These are phyloP conservation scores for Escallonia herrerae DNA, from an alignment of 129 eudicot species.

Conservation along the genomic window DNA sequence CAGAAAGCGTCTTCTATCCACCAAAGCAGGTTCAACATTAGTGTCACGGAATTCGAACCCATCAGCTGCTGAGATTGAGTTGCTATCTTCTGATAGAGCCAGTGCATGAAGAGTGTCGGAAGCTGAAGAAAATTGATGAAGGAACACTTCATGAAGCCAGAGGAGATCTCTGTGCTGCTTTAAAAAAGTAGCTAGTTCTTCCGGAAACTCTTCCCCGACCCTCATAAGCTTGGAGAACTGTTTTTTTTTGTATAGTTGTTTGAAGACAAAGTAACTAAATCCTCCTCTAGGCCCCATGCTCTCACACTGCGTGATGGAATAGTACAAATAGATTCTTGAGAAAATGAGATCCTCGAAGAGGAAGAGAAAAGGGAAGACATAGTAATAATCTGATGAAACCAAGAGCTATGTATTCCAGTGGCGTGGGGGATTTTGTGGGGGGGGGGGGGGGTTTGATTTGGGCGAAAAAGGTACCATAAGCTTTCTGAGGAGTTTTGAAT, in stretches of 20 bases:
- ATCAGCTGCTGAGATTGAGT: conserved; percentile 29
- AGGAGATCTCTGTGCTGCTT: conserved; percentile 73
- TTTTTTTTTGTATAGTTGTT: conserved; percentile 60
- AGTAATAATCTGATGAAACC: neutral
- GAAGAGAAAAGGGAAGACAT: neutral
- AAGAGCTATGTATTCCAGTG: too few species aligned
- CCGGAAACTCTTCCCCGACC: conserved; percentile 91
- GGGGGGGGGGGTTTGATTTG: too few species aligned
- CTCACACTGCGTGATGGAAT: conserved; percentile 47
- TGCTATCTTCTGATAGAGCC: conserved; percentile 56
- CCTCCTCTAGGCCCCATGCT: conserved; percentile 97
- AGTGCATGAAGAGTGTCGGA: conserved; percentile 75
- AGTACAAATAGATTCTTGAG: conserved; percentile 9
- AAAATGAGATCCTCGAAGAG: conserved; percentile 1
- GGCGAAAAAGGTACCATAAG: conserved; percentile 50
- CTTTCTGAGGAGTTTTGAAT: conserved; percentile 64
- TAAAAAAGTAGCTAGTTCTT: conserved; percentile 60
- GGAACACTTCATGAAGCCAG: conserved; percentile 90
- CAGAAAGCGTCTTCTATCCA: conserved; percentile 64
- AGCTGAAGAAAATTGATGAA: conserved; percentile 68
- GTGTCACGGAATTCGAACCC: conserved; percentile 19
- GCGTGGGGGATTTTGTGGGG: too few species aligned
- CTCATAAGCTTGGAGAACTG: conserved; percentile 75
- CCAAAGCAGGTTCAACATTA: conserved; percentile 35
- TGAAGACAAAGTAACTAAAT: conserved; percentile 70